Evolutionary conservation across 2,329 filamentous ascomycete genomes (phyloP), one percentile per base, ranked within the genome.

Genomic region (Monilinia fructigena): DNA sequence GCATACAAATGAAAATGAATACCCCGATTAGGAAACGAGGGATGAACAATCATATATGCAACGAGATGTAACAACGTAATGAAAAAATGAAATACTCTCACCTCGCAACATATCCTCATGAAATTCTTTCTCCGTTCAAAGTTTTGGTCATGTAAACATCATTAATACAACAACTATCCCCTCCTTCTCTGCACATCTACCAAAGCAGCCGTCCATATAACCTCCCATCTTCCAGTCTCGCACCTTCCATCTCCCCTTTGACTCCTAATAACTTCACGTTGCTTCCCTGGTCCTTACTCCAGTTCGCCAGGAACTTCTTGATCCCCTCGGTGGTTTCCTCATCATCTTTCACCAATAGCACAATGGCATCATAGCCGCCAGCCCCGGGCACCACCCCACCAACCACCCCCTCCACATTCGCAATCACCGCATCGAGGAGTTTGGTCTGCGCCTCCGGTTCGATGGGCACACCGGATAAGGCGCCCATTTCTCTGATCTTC

Each of bases 361-460:
- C 90, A 65, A 97, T 83, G 1, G 95, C 95, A 80, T 99, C 95
- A 75, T 91, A 97, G 0, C 95, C 95, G 12, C 95, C 95, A 0
- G 95, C 95, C 0, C 95, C 95, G 0, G 95, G 95, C 1, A 69
- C 62, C 1, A 38, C 62, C 1, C 62, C 62, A 1, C 42, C 62
- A 14, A 62, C 7, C 6, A 64, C 62, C 1, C 62, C 53, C 10
- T 89, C 83, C 1, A 97, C 80, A 4, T 72, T 74, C n/a, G 79
- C 77, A 4, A 82, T 85, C 66, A 94, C 83, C 12, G 87, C 90
- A 78, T 99, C 90, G 47, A 99, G 80, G 68, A 99, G 81, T 74
- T 86, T 85, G 1, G 92, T 97, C 82, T 99, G 95, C 71, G 89
- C 88, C 53, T 82, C 82, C 0, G 95, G 95, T 81, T 99, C 95